A percentile compares a stretch with the other conserved stretches of the same genome.
Evolutionary conservation across 805 yeast genomes (phyloP).

Genomic region (Kazachstania taianensis): DNA sequence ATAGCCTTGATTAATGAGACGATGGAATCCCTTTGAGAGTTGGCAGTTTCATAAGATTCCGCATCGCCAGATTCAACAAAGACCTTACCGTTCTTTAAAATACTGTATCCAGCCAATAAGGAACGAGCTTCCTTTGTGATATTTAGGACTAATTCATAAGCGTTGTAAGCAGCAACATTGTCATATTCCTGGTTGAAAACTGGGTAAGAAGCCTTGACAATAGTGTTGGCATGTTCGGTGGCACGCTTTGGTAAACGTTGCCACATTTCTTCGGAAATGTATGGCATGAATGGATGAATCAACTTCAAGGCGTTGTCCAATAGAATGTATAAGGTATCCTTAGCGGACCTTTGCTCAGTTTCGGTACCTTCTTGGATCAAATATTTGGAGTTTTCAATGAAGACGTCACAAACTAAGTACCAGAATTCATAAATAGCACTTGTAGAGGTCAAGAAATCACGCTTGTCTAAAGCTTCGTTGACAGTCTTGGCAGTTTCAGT

Average conservation of each 20-base stretch:
- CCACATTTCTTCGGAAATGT: constrained; percentile 96
- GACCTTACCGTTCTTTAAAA: constrained; percentile 79
- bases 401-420: constrained; percentile 93
- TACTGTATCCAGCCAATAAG: constrained; percentile 78
- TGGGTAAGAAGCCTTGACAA: constrained; percentile 76
- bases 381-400: constrained; percentile 93
- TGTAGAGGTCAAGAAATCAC: constrained; percentile 86
- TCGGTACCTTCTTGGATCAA: constrained; percentile 86
- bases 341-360: constrained; percentile 78
- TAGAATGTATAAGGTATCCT: constrained; percentile 87
- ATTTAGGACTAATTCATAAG: constrained; percentile 75
- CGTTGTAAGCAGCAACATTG: constrained; percentile 55
- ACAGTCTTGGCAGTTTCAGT: constrained; percentile 57
- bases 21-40: constrained; percentile 73
- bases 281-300: constrained; percentile 99
- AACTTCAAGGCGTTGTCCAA: constrained; percentile 82
- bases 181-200: constrained; percentile 48
- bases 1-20: constrained; percentile 88
- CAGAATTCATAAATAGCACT: constrained; percentile 85
- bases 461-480: constrained; percentile 58
- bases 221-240: constrained; percentile 57
- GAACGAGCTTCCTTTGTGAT: constrained; percentile 90
- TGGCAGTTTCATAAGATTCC: constrained; percentile 41
- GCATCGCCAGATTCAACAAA: constrained; percentile 58
- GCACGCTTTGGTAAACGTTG: constrained; percentile 90